Evolutionary conservation across 2,329 filamentous ascomycete genomes (phyloP).

Genomic region (Boeremia lycopersici): DNA sequence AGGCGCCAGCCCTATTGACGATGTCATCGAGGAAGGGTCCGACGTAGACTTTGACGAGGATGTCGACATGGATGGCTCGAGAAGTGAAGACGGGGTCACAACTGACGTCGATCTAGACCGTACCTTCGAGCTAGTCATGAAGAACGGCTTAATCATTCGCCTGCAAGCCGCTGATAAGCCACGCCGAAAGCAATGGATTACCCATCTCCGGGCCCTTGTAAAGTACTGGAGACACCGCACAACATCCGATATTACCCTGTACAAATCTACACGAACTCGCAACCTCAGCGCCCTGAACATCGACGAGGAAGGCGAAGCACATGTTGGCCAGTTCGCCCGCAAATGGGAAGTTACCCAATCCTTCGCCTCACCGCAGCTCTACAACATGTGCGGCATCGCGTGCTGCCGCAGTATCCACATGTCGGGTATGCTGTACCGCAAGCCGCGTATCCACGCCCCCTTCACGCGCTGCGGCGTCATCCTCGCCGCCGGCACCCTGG

Average conservation of each 20-base stretch:
- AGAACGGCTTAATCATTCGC: constrained; percentile 66
- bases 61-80: constrained; percentile 48
- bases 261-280: constrained; percentile 61
- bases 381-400: constrained; percentile 70
- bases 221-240: constrained; percentile 67
- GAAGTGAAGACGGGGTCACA: constrained; percentile 59
- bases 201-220: constrained; percentile 60
- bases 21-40: constrained; percentile 57
- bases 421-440: constrained; percentile 67
- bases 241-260: constrained; percentile 61
- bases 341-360: constrained; percentile 73
- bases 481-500: constrained; percentile 63
- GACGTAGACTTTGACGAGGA: constrained; percentile 63
- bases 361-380: constrained; percentile 67
- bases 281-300: constrained; percentile 67
- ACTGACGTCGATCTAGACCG: constrained; percentile 61
- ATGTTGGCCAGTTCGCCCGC: constrained; percentile 68
- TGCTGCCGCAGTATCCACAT: constrained; percentile 66
- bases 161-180: constrained; percentile 63
- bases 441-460: constrained; percentile 65
- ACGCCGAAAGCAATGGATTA: constrained; percentile 67
- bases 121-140: constrained; percentile 66
- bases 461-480: constrained; percentile 67
- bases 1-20: constrained; percentile 60
- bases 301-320: constrained; percentile 69